Percentiles rank a stretch among this genome's conserved stretches.
Conservation (phyloP, 2,329 filamentous ascomycete species). For the Fusarium brevicatenulatum region DNA sequence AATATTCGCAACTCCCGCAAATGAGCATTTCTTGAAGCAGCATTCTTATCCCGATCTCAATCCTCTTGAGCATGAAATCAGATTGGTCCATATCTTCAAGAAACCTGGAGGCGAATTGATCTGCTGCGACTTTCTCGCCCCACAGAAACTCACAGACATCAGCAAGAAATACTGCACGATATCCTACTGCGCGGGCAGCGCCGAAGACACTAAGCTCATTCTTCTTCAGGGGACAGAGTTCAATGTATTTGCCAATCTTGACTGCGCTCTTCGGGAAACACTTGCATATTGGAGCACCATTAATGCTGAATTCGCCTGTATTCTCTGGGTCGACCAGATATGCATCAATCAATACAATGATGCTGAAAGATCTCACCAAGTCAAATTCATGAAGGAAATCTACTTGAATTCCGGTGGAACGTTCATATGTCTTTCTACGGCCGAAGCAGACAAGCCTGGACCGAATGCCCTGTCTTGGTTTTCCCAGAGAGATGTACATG, state of each 20-base stretch:
- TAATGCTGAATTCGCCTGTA: background rate
- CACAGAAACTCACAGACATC: background rate
- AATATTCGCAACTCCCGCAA: background rate
- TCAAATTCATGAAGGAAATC: background rate
- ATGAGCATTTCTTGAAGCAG: fast-evolving
- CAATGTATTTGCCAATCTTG: background rate
- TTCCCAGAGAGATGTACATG: background rate
- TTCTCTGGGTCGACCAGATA: background rate
- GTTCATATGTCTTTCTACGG: background rate
- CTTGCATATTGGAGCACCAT: background rate
- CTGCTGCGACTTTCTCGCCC: background rate
- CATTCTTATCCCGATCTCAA: fast-evolving
- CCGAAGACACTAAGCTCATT: background rate
- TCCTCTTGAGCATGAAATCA: background rate
- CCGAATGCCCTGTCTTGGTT: background rate
- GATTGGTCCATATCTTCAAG: background rate
- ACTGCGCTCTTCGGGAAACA: background rate
- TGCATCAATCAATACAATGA: background rate
- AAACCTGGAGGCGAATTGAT: background rate
- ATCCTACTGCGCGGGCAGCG: background rate
- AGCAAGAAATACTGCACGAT: background rate
- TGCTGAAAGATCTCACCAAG: background rate
- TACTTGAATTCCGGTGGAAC: background rate
- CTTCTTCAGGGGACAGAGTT: background rate
- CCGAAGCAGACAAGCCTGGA: fast-evolving